phyloP scores from a whole-genome alignment of 2,329 filamentous ascomycete species.

The Pyricularia grisea region DNA sequence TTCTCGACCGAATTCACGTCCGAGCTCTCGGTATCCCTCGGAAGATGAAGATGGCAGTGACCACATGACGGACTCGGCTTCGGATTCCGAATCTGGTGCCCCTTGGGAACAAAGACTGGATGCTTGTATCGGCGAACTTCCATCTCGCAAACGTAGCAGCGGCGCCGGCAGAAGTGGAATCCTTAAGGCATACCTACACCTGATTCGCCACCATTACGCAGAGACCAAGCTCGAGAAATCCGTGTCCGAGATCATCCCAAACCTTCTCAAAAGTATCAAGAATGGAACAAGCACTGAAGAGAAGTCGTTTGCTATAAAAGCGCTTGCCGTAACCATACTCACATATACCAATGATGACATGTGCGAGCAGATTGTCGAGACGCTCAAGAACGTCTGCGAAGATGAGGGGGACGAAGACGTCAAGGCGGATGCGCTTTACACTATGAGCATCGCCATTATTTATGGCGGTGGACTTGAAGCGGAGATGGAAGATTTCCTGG shows the following conservation, averaged over 20 bases:
- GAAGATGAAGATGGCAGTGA: constrained; percentile 52
- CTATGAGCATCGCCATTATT: constrained; percentile 61
- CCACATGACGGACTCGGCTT: constrained; percentile 36
- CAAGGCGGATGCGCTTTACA: constrained; percentile 65
- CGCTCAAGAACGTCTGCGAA: constrained; percentile 53
- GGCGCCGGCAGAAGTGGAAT: constrained; percentile 59
- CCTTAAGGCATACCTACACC: constrained; percentile 50
- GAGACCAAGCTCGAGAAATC: constrained; percentile 50
- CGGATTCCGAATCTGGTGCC: constrained; percentile 39
- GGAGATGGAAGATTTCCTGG: constrained; percentile 62
- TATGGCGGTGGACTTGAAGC: constrained; percentile 66
- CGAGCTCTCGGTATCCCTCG: constrained; percentile 46
- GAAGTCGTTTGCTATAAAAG: constrained; percentile 60
- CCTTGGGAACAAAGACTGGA: constrained; percentile 52
- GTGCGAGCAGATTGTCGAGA: constrained; percentile 50
- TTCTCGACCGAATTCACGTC: constrained; percentile 50
- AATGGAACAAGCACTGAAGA: constrained; percentile 60
- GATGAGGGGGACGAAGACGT: constrained; percentile 55
- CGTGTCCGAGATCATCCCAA: constrained; percentile 51
- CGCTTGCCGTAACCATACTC: constrained; percentile 60
- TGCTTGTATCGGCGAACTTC: constrained; percentile 60
- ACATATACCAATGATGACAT: constrained; percentile 56
- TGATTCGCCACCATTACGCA: constrained; percentile 60
- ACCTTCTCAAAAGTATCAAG: constrained; percentile 63
- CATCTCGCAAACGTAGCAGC: constrained; percentile 68